These are phyloP conservation scores for Pseudophaeomoniella oleicola DNA, from an alignment of 2,329 filamentous ascomycete species.

Conservation along the genomic window DNA sequence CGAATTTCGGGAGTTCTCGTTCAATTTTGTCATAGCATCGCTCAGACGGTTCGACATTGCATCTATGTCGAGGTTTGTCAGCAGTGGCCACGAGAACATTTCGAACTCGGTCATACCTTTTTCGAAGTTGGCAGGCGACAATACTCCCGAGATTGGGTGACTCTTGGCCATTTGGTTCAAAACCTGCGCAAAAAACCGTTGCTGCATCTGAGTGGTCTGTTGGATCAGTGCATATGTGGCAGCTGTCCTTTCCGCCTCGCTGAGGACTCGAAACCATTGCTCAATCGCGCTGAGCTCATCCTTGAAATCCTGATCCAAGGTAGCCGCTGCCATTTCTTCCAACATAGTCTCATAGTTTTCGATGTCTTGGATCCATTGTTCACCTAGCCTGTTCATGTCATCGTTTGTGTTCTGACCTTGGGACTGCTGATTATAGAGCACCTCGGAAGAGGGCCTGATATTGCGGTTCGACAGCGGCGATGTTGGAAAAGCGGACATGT, in stretches of 20 bases:
- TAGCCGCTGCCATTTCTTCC: slow-evolving; percentile 97
- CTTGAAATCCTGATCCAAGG: slow-evolving; percentile 98
- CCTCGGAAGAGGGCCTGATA: slow-evolving; percentile 88
- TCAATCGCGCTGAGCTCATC: slow-evolving; percentile 97
- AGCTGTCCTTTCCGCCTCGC: slow-evolving; percentile 89
- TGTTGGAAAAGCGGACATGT: slow-evolving; percentile 71
- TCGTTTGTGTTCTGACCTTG: slow-evolving; percentile 56
- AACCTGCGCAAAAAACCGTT: slow-evolving; percentile 97
- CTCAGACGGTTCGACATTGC: slow-evolving; percentile 92
- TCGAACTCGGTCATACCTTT: slow-evolving; percentile 49
- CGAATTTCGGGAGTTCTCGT: slow-evolving; percentile 74
- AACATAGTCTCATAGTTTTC: slow-evolving; percentile 98
- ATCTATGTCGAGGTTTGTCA: slow-evolving; percentile 45
- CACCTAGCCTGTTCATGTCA: slow-evolving; percentile 82
- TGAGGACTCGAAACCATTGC: slow-evolving; percentile 97
- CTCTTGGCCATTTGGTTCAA: slow-evolving; percentile 98
- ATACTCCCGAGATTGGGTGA: slow-evolving; percentile 87
- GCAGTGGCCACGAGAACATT: slow-evolving; percentile 6
- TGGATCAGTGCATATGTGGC: slow-evolving; percentile 90
- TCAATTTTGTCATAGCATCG: slow-evolving; percentile 93
- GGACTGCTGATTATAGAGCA: slow-evolving; percentile 67
- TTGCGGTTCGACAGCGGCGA: slow-evolving; percentile 57
- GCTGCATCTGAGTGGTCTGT: slow-evolving; percentile 97
- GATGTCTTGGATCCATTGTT: slow-evolving; percentile 98
- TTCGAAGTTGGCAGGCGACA: slow-evolving; percentile 92